Conservation (phyloP, 2,329 filamentous ascomycete genomes). For the Microsporum canis region DNA sequence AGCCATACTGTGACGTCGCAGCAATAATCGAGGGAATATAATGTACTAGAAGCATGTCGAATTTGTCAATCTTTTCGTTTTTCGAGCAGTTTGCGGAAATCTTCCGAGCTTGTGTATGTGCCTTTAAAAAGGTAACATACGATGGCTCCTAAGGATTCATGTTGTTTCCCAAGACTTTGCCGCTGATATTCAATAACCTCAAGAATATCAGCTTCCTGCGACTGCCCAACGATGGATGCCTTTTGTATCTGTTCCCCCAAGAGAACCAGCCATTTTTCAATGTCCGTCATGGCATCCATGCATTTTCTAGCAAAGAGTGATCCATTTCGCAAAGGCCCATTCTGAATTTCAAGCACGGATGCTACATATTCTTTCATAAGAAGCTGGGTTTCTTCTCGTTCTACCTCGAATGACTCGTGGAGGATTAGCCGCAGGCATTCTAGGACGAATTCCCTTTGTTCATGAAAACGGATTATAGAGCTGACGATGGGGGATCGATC, state of each 20-base stretch:
- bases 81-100: conserved; percentile 62
- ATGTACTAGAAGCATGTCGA: conserved; percentile 66
- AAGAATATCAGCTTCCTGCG: conserved; percentile 51
- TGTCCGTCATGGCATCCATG: conserved; percentile 60
- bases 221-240: conserved; percentile 60
- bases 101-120: conserved; percentile 55
- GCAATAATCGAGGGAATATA: conserved; percentile 68
- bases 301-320: conserved; percentile 62
- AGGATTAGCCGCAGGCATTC: conserved; percentile 74
- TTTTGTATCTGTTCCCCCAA: conserved; percentile 67
- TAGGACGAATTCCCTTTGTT: conserved; percentile 68
- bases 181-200: conserved; percentile 74
- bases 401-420: conserved; percentile 53
- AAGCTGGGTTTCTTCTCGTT: conserved; percentile 44
- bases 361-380: conserved; percentile 47
- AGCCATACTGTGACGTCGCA: conserved; percentile 67
- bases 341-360: conserved; percentile 48
- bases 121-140: conserved; percentile 67
- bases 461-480: conserved; percentile 78
- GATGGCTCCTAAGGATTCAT: conserved; percentile 77
- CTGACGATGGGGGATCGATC: conserved; percentile 65
- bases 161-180: conserved; percentile 71
- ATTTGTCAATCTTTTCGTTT: conserved; percentile 62
- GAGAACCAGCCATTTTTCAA: conserved; percentile 64
- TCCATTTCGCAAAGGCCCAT: conserved; percentile 38